phyloP scores from a whole-genome alignment of 371 early-diverging fungal species.

The Rhizopus sp. region DNA sequence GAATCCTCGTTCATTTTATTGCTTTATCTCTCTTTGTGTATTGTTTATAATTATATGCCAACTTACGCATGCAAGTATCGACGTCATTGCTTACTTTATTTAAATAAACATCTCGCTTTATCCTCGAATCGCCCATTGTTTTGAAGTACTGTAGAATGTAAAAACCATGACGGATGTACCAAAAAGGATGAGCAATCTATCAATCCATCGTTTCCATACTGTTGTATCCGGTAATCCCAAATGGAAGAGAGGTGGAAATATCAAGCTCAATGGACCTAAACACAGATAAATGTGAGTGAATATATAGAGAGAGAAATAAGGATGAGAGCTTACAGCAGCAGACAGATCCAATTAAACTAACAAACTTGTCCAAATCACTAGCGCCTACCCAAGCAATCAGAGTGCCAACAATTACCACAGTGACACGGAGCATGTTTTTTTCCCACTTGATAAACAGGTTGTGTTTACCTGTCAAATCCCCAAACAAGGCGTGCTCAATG shows the following conservation, averaged over 20 bases:
- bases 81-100: neutral
- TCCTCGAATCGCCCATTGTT: conserved; percentile 27
- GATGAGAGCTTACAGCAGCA: conserved; percentile 66
- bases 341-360: conserved; percentile 87
- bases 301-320: neutral
- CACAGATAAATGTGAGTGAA: neutral
- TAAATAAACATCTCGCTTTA: neutral
- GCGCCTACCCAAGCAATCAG: conserved; percentile 80
- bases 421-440: conserved; percentile 83
- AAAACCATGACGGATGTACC: conserved; percentile 80
- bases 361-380: conserved; percentile 85
- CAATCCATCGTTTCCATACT: conserved; percentile 56
- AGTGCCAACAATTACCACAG: conserved; percentile 65
- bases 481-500: conserved; percentile 73
- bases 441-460: conserved; percentile 73
- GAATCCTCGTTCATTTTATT: neutral
- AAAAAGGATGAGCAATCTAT: conserved; percentile 64
- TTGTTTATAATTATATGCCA: too few species aligned
- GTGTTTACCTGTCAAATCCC: conserved; percentile 44
- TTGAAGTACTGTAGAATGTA: conserved; percentile 56
- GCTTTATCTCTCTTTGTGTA: too few species aligned
- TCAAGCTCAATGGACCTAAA: conserved; percentile 45
- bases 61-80: neutral
- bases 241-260: conserved; percentile 50
- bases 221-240: conserved; percentile 31